Base-by-base conservation (phyloP, 2,329 filamentous ascomycete species). In the Pyrenophora graminea region DNA sequence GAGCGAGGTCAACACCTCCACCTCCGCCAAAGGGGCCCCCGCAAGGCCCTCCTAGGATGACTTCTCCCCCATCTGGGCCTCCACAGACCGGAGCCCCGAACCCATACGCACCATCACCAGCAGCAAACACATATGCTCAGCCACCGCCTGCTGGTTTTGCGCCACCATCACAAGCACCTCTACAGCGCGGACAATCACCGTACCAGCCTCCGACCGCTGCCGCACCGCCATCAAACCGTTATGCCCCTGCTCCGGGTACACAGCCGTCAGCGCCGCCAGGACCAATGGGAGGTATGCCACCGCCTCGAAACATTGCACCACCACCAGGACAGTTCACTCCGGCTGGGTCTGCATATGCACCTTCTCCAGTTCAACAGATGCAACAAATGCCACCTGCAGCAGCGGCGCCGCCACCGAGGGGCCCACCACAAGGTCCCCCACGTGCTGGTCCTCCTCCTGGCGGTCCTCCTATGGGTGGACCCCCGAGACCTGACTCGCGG, bases 141-240 rank as follows among this genome's bases (percentile, higher is more conserved):
- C 86, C 56, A 41, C 77, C 53, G 61, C 72, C 64, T 61, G 71
- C 69, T 74, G 52, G 77, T 68, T 68, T 76, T 75, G 57, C 79
- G 74, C 72, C 78, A 30, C 73, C 66, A 59, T 72, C 63, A 45
- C 82, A 82, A 38, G 80, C 85, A 36, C 82, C 84, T 17, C 82
- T 90, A 44, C 82, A 86, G 18, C 86, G 91, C 58, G 91, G 88
- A 23, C 82, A 88, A 4, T 96, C 92, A 21, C 92, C 92, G 5
- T 97, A 96, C 74, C 91, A 92, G 65, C 84, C 88, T 32, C 89
- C 92, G 46, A 89, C 90, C 6, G 78, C 86, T 90, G 85, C 76
- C 77, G 79, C 86, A 77, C 68, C 75, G 13, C 66, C 79, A 15
- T 78, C 80, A 38, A 79, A 75, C 58, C 83, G 83, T 39, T 90